A percentile compares a stretch with the other conserved stretches of the same genome.
Conservation (phyloP, 2,329 filamentous ascomycete genomes). For the Colletotrichum endophyticum region DNA sequence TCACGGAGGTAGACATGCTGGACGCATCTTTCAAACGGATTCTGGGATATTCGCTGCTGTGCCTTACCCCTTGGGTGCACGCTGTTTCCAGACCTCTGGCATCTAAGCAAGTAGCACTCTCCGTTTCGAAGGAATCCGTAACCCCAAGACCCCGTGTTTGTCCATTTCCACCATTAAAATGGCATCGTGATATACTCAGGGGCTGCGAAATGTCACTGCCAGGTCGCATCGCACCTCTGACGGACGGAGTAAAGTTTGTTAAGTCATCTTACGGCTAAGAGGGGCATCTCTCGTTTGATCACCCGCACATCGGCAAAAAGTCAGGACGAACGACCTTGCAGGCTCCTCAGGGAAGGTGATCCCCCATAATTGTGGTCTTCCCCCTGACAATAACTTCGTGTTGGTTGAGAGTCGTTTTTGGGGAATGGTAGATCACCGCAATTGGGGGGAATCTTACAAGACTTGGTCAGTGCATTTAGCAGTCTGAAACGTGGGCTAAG, state of each 20-base stretch:
- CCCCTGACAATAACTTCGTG: neutral
- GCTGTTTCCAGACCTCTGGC: neutral
- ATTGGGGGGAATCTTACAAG: conserved; percentile 4
- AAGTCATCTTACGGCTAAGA: neutral
- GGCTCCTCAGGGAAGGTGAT: neutral
- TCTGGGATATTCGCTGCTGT: neutral
- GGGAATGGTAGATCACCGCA: neutral
- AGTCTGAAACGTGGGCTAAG: conserved; percentile 5
- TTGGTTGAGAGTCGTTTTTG: neutral
- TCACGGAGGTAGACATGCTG: neutral
- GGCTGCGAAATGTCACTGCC: neutral
- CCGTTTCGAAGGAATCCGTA: neutral
- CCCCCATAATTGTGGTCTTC: neutral
- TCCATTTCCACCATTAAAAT: neutral
- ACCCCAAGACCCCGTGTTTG: neutral
- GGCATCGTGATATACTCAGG: neutral
- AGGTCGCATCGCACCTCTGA: neutral
- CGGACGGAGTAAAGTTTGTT: neutral
- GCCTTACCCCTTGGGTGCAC: neutral
- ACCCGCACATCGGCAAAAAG: neutral
- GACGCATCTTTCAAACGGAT: neutral
- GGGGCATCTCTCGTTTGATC: neutral
- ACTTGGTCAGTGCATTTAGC: neutral
- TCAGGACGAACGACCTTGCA: neutral
- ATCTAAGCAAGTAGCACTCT: neutral